phyloP scores from a whole-genome alignment of 208 protist species.

The Leptomonas pyrrhocoris region DNA sequence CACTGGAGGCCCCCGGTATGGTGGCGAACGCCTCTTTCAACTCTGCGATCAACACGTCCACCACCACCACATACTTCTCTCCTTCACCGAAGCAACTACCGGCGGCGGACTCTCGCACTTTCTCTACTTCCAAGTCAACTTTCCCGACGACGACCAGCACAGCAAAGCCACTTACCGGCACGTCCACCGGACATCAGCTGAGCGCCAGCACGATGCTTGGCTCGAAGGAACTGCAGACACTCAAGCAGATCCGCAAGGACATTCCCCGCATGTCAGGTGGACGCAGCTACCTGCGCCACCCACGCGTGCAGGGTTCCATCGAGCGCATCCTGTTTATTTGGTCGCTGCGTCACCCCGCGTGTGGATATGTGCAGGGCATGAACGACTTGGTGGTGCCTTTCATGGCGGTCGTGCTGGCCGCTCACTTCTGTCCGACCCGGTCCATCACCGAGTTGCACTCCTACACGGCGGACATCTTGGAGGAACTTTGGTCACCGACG shows the following conservation, averaged over 20 bases:
- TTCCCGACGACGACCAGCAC: neutral
- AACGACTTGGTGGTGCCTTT: conserved; percentile 94
- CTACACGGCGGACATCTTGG: conserved; percentile 37
- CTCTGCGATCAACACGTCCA: neutral
- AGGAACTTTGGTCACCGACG: conserved; percentile 37
- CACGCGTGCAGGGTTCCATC: conserved; percentile 68
- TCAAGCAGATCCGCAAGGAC: conserved; percentile 90
- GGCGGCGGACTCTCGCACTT: neutral
- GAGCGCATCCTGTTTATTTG: conserved; percentile 94
- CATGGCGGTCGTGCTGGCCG: conserved; percentile 82
- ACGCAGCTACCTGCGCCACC: conserved; percentile 66
- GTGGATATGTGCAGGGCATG: conserved; percentile 95
- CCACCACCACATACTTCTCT: neutral
- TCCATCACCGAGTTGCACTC: conserved; percentile 56
- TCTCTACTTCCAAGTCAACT: neutral
- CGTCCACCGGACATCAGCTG: conserved; percentile 15
- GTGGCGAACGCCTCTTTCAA: neutral
- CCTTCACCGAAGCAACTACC: neutral
- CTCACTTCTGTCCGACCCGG: conserved; percentile 48
- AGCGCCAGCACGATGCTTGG: conserved; percentile 44
- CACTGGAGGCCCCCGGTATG: neutral
- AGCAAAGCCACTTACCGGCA: neutral
- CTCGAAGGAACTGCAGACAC: conserved; percentile 58
- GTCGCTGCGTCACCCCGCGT: conserved; percentile 92
- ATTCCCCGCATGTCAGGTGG: conserved; percentile 85